These are phyloP conservation scores for Blastobotrys proliferans DNA, from an alignment of 1,139 yeast genomes.

Conservation along the genomic window DNA sequence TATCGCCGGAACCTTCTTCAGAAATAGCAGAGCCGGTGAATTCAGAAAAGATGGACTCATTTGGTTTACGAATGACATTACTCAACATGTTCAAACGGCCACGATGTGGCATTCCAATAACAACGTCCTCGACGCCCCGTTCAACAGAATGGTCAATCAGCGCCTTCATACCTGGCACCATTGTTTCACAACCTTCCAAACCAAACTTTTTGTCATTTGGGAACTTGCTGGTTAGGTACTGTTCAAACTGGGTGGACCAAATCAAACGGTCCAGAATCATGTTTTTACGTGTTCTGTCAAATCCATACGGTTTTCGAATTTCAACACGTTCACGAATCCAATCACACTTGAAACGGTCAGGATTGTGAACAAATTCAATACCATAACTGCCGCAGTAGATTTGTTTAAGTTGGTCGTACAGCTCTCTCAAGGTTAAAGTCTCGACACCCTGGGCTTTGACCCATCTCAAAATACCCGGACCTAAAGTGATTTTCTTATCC, in stretches of 20 bases:
- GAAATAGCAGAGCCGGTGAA: constrained; percentile 82
- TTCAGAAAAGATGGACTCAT: constrained; percentile 92
- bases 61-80: constrained; percentile 95
- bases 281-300: constrained; percentile 80
- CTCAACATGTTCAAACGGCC: constrained; percentile 96
- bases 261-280: constrained; percentile 90
- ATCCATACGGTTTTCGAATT: constrained; percentile 79
- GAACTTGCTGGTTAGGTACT: constrained; percentile 84
- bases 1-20: constrained; percentile 89
- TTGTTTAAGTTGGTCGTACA: constrained; percentile 68
- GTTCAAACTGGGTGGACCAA: constrained; percentile 91
- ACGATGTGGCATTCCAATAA: constrained; percentile 98
- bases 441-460: constrained; percentile 59
- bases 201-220: constrained; percentile 98
- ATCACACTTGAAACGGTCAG: constrained; percentile 89
- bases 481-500: constrained; percentile 74
- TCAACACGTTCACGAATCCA: constrained; percentile 96
- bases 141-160: constrained; percentile 89
- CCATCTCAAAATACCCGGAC: constrained; percentile 94
- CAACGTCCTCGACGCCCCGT: constrained; percentile 85
- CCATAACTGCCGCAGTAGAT: constrained; percentile 86
- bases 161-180: constrained; percentile 93
- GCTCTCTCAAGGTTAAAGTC: constrained; percentile 60
- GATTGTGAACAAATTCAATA: constrained; percentile 90
- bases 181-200: constrained; percentile 92